phyloP scores from a whole-genome alignment of 108 stramenopile species.

The Pseudonitzschia pungens region DNA sequence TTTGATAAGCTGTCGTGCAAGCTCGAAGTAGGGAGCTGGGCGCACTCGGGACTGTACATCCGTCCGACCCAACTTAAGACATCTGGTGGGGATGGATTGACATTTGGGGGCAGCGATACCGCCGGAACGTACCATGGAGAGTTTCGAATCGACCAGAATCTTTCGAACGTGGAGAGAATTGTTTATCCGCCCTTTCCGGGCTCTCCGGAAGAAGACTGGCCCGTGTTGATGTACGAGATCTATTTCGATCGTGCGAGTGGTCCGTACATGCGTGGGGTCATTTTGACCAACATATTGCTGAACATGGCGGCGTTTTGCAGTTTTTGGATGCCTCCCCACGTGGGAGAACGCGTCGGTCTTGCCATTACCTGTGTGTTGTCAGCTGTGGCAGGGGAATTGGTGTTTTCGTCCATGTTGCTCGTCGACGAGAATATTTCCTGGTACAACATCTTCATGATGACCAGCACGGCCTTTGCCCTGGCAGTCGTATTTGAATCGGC shows the following conservation, averaged over 20 bases:
- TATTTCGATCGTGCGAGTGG: constrained; percentile 34
- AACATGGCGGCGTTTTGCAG: constrained; percentile 36
- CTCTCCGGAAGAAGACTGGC: constrained; percentile 44
- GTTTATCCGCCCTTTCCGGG: constrained; percentile 33
- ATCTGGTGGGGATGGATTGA: constrained; percentile 25
- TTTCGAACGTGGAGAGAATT: constrained; percentile 11
- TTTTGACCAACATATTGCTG: constrained; percentile 33
- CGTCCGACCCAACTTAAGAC: constrained; percentile 20
- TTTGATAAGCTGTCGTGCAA: constrained; percentile 39
- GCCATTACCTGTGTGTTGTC: constrained; percentile 46
- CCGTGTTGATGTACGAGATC: constrained; percentile 39
- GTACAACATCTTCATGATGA: constrained; percentile 35
- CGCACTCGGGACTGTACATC: constrained; percentile 32
- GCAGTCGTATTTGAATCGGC: constrained; percentile 38
- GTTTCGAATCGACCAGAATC: constrained; percentile 23
- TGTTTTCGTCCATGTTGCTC: constrained; percentile 37
- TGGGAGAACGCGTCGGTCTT: constrained; percentile 49
- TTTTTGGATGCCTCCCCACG: constrained; percentile 47
- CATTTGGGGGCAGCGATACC: constrained; percentile 32
- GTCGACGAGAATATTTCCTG: constrained; percentile 33
- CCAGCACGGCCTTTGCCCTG: constrained; percentile 22
- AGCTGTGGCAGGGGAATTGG: constrained; percentile 42
- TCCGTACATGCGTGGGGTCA: constrained; percentile 42
- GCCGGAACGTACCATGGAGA: constrained; percentile 40
- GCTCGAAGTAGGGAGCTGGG: constrained; percentile 45